Evolutionary conservation across 2,329 filamentous ascomycete species (phyloP).

Genomic region (Neonectria coccinea): DNA sequence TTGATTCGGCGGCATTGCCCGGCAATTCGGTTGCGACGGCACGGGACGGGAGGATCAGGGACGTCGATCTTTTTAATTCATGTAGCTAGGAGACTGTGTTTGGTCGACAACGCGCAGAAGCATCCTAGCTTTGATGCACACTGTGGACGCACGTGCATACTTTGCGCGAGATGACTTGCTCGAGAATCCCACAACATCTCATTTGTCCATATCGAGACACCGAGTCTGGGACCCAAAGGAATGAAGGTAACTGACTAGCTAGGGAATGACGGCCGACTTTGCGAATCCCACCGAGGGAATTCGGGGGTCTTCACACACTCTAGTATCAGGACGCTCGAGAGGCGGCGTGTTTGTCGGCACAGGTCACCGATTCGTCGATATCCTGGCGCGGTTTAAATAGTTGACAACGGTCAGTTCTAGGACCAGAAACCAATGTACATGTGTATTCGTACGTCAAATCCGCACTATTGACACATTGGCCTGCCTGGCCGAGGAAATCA

Average conservation of each 20-base stretch:
- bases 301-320: neutral
- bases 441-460: no score
- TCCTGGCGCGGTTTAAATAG: no score
- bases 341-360: no score
- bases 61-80: constrained; percentile 3
- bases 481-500: no score
- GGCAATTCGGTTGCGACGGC: constrained; percentile 4
- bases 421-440: no score
- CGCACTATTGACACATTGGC: no score
- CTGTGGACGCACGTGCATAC: constrained; percentile 4
- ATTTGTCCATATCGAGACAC: constrained; percentile 8
- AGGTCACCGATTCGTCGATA: neutral
- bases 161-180: neutral
- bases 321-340: neutral
- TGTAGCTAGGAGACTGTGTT: neutral
- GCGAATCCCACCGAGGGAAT: neutral
- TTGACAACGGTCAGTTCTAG: no score
- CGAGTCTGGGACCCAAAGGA: neutral
- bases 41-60: constrained; percentile 3
- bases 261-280: neutral
- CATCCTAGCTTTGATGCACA: neutral
- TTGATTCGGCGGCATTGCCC: neutral
- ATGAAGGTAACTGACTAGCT: neutral
- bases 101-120: neutral
- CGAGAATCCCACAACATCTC: neutral